Evolutionary conservation across 257 asterid genomes (phyloP), one percentile per base, ranked within the genome.

Genomic region (Avicennia marina): DNA sequence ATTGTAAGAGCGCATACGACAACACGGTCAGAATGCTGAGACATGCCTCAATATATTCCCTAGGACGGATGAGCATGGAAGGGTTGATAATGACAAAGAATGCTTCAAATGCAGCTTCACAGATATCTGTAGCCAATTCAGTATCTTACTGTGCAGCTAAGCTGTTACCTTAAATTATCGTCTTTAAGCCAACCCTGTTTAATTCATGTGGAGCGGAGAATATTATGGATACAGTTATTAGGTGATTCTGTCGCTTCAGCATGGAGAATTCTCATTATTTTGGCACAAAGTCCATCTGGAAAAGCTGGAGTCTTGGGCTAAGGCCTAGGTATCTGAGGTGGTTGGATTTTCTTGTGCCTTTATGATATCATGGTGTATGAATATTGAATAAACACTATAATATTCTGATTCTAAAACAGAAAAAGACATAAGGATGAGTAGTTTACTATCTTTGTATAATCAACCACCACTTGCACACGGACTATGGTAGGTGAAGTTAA

Each of bases 91-190:
- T 38, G 50, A 68, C 65, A 56, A 4, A 62, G 32, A 54, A 42
- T 47, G 43, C 53, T 41, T 25, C 47, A 50, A 42, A 36, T 50
- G 34, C 56, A 57, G 70, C 61, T 69, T 50, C 62, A 45, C 41
- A 32, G 40, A 17, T 39, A 68, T 53, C 31, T 68, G 31, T 10
- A 40, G 18, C 13, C n/a, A 55, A n/a, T 51, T 44, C 38, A 20
- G 6, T 53, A 27, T 60, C 46, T 38, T 42, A 22, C 45, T 54
- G 21, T 41, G 52, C 39, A 36, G 24, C 64, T 56, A 36, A 17
- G 41, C 22, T 54, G 49, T 50, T 51, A 43, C 58, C 66, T 63
- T 42, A 61, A 32, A 49, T 24, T 31, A 56, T 69, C 42, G 11
- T 4, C 31, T 27, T 38, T 15, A n/a, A 40, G 7, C 68, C 48